Evolutionary conservation across 108 stramenopile species (phyloP).

Genomic region (Skeletonema grethae): DNA sequence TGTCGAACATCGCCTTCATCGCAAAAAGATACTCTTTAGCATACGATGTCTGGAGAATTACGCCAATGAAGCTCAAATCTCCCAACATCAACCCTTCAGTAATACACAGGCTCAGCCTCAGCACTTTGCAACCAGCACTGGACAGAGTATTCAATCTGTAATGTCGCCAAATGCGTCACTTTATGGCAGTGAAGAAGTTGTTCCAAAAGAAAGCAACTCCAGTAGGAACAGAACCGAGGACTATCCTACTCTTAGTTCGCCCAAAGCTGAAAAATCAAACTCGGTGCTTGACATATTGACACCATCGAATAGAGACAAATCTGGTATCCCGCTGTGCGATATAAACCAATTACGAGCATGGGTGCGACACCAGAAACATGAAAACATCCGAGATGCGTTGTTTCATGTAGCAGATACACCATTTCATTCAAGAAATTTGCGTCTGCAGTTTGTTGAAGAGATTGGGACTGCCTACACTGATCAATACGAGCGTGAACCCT

Average conservation of each 20-base stretch:
- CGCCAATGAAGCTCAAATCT: constrained; percentile 20
- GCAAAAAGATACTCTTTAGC: constrained; percentile 87
- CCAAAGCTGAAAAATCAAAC: constrained; percentile 24
- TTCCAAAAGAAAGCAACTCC: neutral
- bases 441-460: constrained; percentile 66
- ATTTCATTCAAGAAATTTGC: constrained; percentile 57
- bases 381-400: constrained; percentile 70
- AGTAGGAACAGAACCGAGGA: constrained; percentile 13
- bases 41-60: constrained; percentile 51
- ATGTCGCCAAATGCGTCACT: constrained; percentile 22
- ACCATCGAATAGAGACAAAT: constrained; percentile 33
- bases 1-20: constrained; percentile 86
- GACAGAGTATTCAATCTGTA: constrained; percentile 9
- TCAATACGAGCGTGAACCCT: constrained; percentile 62
- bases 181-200: constrained; percentile 3
- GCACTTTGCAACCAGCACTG: neutral
- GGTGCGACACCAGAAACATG: constrained; percentile 69
- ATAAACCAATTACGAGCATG: constrained; percentile 45
- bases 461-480: constrained; percentile 80
- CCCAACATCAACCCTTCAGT: constrained; percentile 2
- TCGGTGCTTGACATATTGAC: constrained; percentile 49
- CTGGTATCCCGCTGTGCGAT: constrained; percentile 34
- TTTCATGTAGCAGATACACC: constrained; percentile 54
- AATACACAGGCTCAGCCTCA: constrained; percentile 1
- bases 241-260: constrained; percentile 3